Conservation (phyloP, 768 basidiomycete species). For the Gautieria morchelliformis region DNA sequence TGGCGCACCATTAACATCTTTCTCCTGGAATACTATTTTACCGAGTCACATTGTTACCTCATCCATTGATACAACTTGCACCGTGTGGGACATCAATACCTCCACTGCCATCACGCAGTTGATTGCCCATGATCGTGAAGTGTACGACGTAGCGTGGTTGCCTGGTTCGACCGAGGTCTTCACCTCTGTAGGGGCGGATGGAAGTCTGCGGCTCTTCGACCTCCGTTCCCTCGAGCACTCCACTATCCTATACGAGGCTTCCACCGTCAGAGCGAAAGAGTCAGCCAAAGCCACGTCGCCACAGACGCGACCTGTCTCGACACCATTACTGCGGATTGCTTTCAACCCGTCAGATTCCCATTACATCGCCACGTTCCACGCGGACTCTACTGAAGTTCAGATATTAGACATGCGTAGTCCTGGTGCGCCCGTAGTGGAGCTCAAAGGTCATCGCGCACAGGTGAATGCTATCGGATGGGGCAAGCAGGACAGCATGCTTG, state of each 20-base stretch:
- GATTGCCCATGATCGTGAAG: conserved; percentile 93
- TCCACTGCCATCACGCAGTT: conserved; percentile 91
- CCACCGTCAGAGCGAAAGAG: conserved; percentile 16
- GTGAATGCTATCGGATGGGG: conserved; percentile 92
- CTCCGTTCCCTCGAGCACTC: conserved; percentile 94
- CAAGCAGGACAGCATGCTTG: conserved; percentile 72
- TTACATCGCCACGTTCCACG: conserved; percentile 95
- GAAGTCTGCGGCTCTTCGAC: conserved; percentile 93
- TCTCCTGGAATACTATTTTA: conserved; percentile 94
- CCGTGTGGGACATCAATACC: conserved; percentile 97
- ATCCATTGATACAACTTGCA: conserved; percentile 97
- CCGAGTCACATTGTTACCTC: conserved; percentile 92
- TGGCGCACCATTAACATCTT: conserved; percentile 88
- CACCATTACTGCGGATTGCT: conserved; percentile 75
- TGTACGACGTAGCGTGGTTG: conserved; percentile 98
- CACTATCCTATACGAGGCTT: conserved; percentile 87
- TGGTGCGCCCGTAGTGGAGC: conserved; percentile 88
- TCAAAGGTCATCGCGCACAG: conserved; percentile 71
- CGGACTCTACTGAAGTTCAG: conserved; percentile 82
- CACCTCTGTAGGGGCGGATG: conserved; percentile 96
- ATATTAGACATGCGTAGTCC: conserved; percentile 97
- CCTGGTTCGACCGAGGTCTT: conserved; percentile 95
- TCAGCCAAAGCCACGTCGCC: conserved; percentile 54
- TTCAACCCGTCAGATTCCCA: conserved; percentile 90
- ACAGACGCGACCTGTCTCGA: conserved; percentile 69